Conservation (phyloP, 495 filamentous ascomycete species). For the Trypethelium eluteriae region DNA sequence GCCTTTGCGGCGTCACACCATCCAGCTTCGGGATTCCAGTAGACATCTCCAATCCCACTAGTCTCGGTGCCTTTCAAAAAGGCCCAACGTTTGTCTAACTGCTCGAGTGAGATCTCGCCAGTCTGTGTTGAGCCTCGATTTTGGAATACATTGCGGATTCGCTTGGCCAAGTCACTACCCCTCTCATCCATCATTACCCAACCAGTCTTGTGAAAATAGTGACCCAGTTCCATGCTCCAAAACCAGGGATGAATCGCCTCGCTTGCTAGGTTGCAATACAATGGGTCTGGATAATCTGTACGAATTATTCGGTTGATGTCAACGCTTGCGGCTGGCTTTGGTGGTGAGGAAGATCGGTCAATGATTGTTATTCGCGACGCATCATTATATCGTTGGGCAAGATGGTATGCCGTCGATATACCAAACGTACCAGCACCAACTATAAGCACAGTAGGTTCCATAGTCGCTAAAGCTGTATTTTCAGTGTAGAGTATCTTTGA, state of each 20-base stretch:
- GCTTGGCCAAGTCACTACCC: slow-evolving; percentile 38
- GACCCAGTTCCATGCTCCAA: slow-evolving; percentile 36
- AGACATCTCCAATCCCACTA: slow-evolving; percentile 42
- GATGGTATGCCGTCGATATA: slow-evolving; percentile 55
- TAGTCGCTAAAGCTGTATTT: not conserved
- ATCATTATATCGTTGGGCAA: slow-evolving; percentile 45
- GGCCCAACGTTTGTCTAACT: slow-evolving; percentile 41
- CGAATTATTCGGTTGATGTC: slow-evolving; percentile 64
- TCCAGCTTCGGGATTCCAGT: slow-evolving; percentile 49
- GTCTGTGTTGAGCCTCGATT: slow-evolving; percentile 39
- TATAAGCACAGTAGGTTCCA: slow-evolving; percentile 37
- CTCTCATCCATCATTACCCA: slow-evolving; percentile 44
- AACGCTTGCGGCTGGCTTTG: slow-evolving; percentile 44
- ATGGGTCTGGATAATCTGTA: slow-evolving; percentile 53
- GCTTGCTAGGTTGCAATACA: slow-evolving; percentile 51
- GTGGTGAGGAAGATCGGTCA: slow-evolving; percentile 6
- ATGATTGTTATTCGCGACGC: slow-evolving; percentile 27
- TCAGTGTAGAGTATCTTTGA: not conserved
- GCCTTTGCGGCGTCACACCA: slow-evolving; percentile 34
- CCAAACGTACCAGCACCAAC: slow-evolving; percentile 62
- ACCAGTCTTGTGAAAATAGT: slow-evolving; percentile 12
- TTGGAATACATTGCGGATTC: slow-evolving; percentile 46
- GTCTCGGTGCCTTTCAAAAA: slow-evolving; percentile 49
- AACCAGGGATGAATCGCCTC: slow-evolving; percentile 48
- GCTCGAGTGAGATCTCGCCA: slow-evolving; percentile 37